phyloP scores from a whole-genome alignment of 495 filamentous ascomycete genomes.

The Daldinia concentrica region DNA sequence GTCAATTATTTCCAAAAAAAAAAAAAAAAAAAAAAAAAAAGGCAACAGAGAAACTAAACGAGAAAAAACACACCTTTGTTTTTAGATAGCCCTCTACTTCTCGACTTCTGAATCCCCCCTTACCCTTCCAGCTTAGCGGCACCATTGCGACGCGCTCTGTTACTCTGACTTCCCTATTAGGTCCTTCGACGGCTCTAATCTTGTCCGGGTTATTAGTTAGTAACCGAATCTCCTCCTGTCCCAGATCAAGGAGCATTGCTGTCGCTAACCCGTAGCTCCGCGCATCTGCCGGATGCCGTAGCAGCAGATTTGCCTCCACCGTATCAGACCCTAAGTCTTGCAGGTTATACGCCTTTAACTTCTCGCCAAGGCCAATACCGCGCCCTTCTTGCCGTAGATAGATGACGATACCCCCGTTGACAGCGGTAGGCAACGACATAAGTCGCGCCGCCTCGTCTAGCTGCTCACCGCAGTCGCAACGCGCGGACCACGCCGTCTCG shows the following conservation, averaged over 20 bases:
- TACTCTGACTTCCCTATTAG: conserved; percentile 84
- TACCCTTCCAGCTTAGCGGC: conserved; percentile 91
- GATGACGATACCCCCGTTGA: conserved; percentile 86
- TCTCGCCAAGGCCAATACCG: conserved; percentile 92
- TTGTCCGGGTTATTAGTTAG: conserved; percentile 99
- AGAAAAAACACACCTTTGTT: conserved; percentile 76
- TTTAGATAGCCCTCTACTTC: conserved; percentile 93
- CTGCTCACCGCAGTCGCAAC: conserved; percentile 98
- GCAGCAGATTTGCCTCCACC: conserved; percentile 90
- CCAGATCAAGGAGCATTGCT: conserved; percentile 89
- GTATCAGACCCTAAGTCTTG: conserved; percentile 96
- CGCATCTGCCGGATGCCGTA: conserved; percentile 94
- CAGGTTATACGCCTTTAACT: conserved; percentile 97
- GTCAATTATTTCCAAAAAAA: background rate
- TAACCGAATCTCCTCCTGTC: conserved; percentile 77
- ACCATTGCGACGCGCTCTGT: conserved; percentile 94
- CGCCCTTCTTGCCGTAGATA: conserved; percentile 96
- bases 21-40: too few relatives aligned
- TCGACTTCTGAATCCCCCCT: conserved; percentile 80
- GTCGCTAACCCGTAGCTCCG: conserved; percentile 94
- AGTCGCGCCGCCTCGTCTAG: conserved; percentile 93
- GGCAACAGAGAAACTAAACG: background rate
- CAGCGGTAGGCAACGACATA: conserved; percentile 80
- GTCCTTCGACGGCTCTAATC: conserved; percentile 91
- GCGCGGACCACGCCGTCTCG: conserved; percentile 96